A percentile compares a stretch with the other conserved stretches of the same genome.
These are phyloP conservation scores for Plasmodium fragile DNA, from an alignment of 169 alveolate species.

Conservation along the genomic window DNA sequence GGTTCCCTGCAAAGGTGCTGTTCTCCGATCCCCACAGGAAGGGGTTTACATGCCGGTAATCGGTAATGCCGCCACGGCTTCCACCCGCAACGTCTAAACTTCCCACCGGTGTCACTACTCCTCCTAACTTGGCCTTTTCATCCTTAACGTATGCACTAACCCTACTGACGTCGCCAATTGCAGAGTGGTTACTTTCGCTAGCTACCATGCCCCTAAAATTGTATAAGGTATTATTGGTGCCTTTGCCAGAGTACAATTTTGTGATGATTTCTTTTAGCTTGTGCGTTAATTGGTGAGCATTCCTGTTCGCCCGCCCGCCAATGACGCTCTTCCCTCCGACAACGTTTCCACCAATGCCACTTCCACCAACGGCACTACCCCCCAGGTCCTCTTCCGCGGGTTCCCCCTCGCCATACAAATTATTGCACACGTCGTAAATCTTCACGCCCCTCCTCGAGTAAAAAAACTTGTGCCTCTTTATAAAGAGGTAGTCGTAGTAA, in stretches of 20 bases:
- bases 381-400: neutral
- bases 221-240: neutral
- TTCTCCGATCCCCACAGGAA: neutral
- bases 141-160: neutral
- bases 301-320: neutral
- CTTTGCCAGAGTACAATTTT: neutral
- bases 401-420: neutral
- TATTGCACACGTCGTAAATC: conserved; percentile 37
- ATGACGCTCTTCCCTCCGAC: neutral
- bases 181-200: neutral
- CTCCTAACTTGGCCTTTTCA: neutral
- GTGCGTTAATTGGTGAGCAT: neutral
- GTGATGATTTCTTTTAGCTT: neutral
- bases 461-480: conserved; percentile 47
- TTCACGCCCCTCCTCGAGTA: conserved; percentile 49
- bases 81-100: neutral
- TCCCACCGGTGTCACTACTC: neutral
- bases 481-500: conserved; percentile 51
- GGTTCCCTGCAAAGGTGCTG: neutral
- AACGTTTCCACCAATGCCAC: neutral
- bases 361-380: neutral
- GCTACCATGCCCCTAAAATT: neutral
- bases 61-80: neutral
- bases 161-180: neutral
- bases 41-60: neutral